Base-by-base conservation (phyloP, 1,284 basidiomycete genomes). In the Sporisorium reilianum region DNA sequence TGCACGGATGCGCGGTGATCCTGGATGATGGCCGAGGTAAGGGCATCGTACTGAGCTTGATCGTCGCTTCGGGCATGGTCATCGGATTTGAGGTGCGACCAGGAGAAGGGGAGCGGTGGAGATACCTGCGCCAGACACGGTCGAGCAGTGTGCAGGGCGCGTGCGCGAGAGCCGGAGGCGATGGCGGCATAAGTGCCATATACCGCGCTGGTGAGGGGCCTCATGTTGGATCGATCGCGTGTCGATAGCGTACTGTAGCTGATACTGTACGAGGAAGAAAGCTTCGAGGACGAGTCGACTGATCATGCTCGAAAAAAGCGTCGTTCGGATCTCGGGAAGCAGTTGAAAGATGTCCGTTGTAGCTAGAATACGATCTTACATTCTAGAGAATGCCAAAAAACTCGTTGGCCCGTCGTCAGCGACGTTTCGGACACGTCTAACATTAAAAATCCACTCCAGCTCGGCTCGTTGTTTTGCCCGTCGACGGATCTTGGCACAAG, bases 1-100 rank as follows among this genome's bases (percentile, higher is more conserved):
- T 80, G 53, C 0, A 73, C 41, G 3, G 50, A 57, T 2, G 61
- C 51, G 16, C 70, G 60, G 30, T 73, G 61, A 45, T 64, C 57
- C 42, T 56, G 55, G 2, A 64, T 7, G 9, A 50, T 4, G 2
- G 58, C n/a, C 0, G 58, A 55, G 3, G 44, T 45, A 7, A 55
- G 16, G 1, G 22, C 26, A 9, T 38, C 30, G 5, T 54, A 18
- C 11, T 50, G 48, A 7, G 62, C 18, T 11, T 57, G 40, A 22
- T 28, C 38, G 40, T 18, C 42, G 10, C 30, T 28, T n/a, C 57
- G 45, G 11, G 56, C 45, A 12, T 64, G 62, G 30, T 65, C 68
- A 26, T 71, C 50, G 6, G 55, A 32, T 40, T 62, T 55, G 42
- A 71, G 62, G 28, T 65, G 68, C 10, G 68, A 71, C 68, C 68